These are phyloP conservation scores for Passiflora organensis DNA, from an alignment of 345 rosid species.

Conservation along the genomic window DNA sequence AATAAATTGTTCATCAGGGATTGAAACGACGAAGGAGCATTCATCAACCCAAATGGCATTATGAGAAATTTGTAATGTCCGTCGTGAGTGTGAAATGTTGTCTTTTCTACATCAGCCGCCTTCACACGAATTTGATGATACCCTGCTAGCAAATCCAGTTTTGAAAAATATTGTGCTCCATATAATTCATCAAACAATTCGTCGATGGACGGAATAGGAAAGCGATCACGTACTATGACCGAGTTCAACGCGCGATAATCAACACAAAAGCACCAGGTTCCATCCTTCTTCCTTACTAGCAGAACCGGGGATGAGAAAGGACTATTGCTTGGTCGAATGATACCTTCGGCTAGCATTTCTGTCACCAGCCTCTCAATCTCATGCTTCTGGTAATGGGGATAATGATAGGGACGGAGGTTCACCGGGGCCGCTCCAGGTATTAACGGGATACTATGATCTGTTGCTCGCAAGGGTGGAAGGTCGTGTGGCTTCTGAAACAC, in stretches of 20 bases:
- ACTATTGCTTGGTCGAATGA: neutral
- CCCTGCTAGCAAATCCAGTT: neutral
- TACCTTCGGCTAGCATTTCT: neutral
- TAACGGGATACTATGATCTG: too few relatives aligned
- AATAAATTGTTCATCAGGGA: neutral
- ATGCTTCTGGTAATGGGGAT: neutral
- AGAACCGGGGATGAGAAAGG: neutral
- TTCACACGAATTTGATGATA: neutral
- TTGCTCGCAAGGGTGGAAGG: too few relatives aligned
- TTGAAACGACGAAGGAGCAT: neutral
- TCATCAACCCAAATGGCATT: neutral
- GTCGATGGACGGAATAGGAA: neutral
- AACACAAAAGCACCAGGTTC: neutral
- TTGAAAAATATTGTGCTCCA: neutral
- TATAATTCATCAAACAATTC: neutral
- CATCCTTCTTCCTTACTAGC: constrained; percentile 1
- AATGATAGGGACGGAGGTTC: neutral
- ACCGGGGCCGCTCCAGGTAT: neutral
- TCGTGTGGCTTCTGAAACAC: too few relatives aligned
- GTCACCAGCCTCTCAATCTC: neutral
- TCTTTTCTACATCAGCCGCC: neutral
- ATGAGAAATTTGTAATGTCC: neutral
- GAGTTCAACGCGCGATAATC: neutral
- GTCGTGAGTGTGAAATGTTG: neutral
- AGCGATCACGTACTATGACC: neutral